These are phyloP conservation scores for Fraxinus velutina DNA, from an alignment of 305 asterid species.

Conservation along the genomic window DNA sequence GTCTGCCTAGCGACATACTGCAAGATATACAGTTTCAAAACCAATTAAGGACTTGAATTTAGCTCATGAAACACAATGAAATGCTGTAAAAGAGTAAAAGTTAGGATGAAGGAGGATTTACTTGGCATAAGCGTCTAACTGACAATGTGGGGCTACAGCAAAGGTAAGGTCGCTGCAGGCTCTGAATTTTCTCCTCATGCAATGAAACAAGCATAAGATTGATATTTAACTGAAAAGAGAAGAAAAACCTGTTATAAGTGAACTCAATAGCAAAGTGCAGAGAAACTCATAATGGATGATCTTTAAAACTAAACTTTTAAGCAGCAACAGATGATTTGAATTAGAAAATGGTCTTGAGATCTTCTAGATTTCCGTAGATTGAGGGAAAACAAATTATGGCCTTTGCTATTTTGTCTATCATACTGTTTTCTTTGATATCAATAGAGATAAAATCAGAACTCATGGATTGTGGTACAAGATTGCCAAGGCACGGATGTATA, in stretches of 20 bases:
- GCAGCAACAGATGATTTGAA: constrained; percentile 21
- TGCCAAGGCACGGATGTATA: background rate
- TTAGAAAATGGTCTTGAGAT: constrained; percentile 2
- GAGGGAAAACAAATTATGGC: background rate
- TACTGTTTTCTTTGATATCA: background rate
- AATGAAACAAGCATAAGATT: constrained; percentile 68
- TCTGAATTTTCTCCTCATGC: constrained; percentile 66
- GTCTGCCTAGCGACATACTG: constrained; percentile 91
- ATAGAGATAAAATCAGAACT: background rate
- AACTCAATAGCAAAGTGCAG: constrained; percentile 2
- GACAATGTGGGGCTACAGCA: constrained; percentile 64
- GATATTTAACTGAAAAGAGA: constrained; percentile 45
- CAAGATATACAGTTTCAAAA: constrained; percentile 27
- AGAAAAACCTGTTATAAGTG: background rate
- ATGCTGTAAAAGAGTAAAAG: constrained; percentile 23
- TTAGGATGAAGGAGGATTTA: constrained; percentile 21
- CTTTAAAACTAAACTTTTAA: constrained; percentile 15
- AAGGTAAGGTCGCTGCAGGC: constrained; percentile 76
- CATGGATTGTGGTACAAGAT: background rate
- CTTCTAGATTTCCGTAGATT: background rate
- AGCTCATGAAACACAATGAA: constrained; percentile 4
- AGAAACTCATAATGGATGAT: constrained; percentile 13
- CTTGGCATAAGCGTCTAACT: constrained; percentile 63
- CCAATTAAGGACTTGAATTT: constrained; percentile 15
- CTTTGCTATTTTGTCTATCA: background rate